These are phyloP conservation scores for Plasmodium gaboni DNA, from an alignment of 169 alveolate genomes.

Conservation along the genomic window DNA sequence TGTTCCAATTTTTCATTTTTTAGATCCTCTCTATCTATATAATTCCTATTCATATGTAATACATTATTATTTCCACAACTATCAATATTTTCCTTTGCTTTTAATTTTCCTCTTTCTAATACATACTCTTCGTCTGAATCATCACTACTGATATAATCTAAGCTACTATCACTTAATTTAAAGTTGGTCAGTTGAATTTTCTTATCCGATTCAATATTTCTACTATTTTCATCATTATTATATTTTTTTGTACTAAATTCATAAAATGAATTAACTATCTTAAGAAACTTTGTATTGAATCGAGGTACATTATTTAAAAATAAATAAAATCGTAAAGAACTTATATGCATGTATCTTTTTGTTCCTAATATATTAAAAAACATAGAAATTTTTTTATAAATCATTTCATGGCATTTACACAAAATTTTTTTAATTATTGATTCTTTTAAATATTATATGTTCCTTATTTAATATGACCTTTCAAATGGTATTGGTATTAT, in stretches of 20 bases:
- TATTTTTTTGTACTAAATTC: slow-evolving; percentile 16
- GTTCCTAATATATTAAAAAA: slow-evolving; percentile 33
- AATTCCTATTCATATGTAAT: neutral
- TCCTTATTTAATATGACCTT: too few species aligned
- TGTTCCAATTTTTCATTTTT: slow-evolving; percentile 1
- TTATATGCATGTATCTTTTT: slow-evolving; percentile 19
- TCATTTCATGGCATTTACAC: slow-evolving; percentile 49
- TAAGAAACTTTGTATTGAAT: neutral
- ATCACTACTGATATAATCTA: slow-evolving; percentile 32
- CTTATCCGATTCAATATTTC: slow-evolving; percentile 29
- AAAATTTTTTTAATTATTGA: neutral
- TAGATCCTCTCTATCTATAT: neutral
- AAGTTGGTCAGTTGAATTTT: slow-evolving; percentile 40
- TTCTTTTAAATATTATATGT: neutral
- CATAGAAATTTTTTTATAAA: slow-evolving; percentile 26
- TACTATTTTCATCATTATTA: neutral
- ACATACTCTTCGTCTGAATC: slow-evolving; percentile 55
- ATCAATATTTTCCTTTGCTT: neutral
- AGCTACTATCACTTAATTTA: slow-evolving; percentile 21
- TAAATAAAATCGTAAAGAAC: slow-evolving; percentile 13
- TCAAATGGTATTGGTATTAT: too few species aligned
- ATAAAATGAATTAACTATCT: neutral
- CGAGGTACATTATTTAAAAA: slow-evolving; percentile 6
- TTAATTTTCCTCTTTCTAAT: neutral
- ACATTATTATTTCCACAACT: neutral